Base-by-base conservation (phyloP, 345 rosid species). In the Hibiscus trionum region DNA sequence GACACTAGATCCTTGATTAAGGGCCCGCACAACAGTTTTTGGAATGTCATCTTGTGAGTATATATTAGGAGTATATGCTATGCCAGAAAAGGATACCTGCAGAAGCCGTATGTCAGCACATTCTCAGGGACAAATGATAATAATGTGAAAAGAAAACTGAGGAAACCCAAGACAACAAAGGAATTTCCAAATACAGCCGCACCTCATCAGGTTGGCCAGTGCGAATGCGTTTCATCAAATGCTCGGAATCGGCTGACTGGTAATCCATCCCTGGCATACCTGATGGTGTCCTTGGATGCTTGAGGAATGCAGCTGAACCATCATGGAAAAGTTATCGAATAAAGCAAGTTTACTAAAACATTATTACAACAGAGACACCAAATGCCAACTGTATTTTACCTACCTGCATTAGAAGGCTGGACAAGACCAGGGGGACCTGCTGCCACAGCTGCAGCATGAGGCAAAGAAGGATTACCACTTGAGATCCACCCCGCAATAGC, bases 401-500 rank as follows among this genome's bases (percentile, higher is more conserved):
- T 68, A 79, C 87, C 88, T 26, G 84, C 82, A 80, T 72, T 82
- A 53, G 88, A 70, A 56, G 85, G 80, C 72, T 80, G 85, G 71
- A 82, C 77, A 59, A 82, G 80, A 74, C 81, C 79, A 35, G 84
- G 79, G 7, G 84, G 83, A 0, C 72, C 84, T 27, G 86, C 83
- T 3, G 85, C 88, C 69, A 82, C 80, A 74, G 88, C 76, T 39
- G 88, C 74, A 46, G 83, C 84, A 52, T 83, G 87, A 47, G 85
- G 75, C 49, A 80, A 75, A 77, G 87, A 78, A 73, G 89, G 82
- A 77, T 76, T 78, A 71, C 73, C 83, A 75, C 71, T 70, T 5
- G 91, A 82, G 88, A 90, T 90, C 96, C 93, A 90, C 24, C 93
- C 96, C 69, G 90, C 90, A 61, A 89, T 82, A 60, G 87, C 87